These are phyloP conservation scores for Phytophthora niederhauseri DNA, from an alignment of 352 stramenopile genomes.

Conservation along the genomic window DNA sequence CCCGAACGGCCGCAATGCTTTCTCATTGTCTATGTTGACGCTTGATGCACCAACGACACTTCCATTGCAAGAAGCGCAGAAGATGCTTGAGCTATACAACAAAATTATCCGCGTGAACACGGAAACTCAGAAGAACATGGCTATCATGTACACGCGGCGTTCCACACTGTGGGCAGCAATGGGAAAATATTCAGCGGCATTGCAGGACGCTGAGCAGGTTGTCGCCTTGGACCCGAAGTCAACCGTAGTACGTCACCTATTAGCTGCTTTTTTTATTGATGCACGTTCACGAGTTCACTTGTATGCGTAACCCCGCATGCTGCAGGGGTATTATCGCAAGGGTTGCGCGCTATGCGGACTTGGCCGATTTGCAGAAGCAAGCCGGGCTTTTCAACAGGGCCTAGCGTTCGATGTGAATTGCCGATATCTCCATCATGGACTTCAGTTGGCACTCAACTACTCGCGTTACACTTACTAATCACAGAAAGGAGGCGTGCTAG, in stretches of 20 bases:
- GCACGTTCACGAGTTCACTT: background rate
- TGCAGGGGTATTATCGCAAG: conserved; percentile 73
- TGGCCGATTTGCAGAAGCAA: conserved; percentile 56
- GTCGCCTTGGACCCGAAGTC: conserved; percentile 55
- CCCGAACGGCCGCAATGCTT: conserved; percentile 18
- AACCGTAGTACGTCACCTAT: conserved; percentile 47
- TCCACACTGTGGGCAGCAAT: conserved; percentile 68
- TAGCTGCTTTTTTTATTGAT: background rate
- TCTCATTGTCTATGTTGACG: conserved; percentile 27
- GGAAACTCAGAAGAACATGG: conserved; percentile 61
- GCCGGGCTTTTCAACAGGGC: conserved; percentile 62
- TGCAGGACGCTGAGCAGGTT: conserved; percentile 60
- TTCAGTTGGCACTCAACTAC: conserved; percentile 50
- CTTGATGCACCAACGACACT: conserved; percentile 35
- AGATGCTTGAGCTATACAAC: conserved; percentile 70
- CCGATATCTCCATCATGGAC: conserved; percentile 58
- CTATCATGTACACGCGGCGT: conserved; percentile 56
- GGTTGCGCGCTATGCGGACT: conserved; percentile 66
- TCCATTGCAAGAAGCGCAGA: conserved; percentile 22
- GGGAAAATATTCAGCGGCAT: conserved; percentile 46
- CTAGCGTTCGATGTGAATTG: conserved; percentile 69
- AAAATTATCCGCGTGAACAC: conserved; percentile 66
- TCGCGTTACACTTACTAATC: conserved; percentile 29
- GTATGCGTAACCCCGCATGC: background rate
- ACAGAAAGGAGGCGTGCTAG: background rate